Base-by-base conservation (phyloP, 2,329 filamentous ascomycete species). In the Parasarocladium wereldwijsianum region DNA sequence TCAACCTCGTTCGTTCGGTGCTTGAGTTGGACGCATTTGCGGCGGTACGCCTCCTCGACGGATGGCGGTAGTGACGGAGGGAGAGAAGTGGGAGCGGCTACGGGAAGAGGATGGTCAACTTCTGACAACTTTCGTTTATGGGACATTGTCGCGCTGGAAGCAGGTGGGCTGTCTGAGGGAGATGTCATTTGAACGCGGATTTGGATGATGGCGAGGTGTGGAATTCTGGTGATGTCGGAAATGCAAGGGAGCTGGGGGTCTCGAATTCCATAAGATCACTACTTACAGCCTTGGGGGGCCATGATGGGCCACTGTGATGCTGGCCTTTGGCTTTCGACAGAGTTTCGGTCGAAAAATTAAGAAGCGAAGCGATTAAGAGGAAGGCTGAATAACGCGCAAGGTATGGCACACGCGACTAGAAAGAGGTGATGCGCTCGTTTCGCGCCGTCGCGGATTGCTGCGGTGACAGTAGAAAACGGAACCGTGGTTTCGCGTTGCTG, bases 21-120 rank as follows among this genome's bases (percentile, higher is more conserved):
- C 58, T 92, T 92, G 14, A 98, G 70, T 44, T 92, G 81, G 49
- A 94, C 84, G 54, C 87, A 96, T 71, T 98, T 96, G 40, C 83
- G 74, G 45, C 90, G 85, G 57, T 96, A 98, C 29, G 87, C 86
- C 51, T 87, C 79, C 56, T 98, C 87, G 38, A 96, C 85, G 11
- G 85, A 93, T 11, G 90, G 87, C 13, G 87, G 84, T 4, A 79
- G 62, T 23, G 70, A 56, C 11, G 72, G 70, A 17, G 70, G 70
- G 32, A 70, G 60, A 36, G 59, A 57, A 51, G 45, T 50, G 45
- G 42, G 40, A 51, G 54, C 43, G 38, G 35, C 30, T n/a, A n/a
- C n/a, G n/a, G n/a, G n/a, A n/a, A n/a, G n/a, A 28, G 37, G 39
- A 34, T 34, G 37, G 41, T 35, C 49, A 56, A 51, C 45, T 43